Evolutionary conservation across 2,329 filamentous ascomycete genomes (phyloP).

Genomic region (Amauroascus niger): DNA sequence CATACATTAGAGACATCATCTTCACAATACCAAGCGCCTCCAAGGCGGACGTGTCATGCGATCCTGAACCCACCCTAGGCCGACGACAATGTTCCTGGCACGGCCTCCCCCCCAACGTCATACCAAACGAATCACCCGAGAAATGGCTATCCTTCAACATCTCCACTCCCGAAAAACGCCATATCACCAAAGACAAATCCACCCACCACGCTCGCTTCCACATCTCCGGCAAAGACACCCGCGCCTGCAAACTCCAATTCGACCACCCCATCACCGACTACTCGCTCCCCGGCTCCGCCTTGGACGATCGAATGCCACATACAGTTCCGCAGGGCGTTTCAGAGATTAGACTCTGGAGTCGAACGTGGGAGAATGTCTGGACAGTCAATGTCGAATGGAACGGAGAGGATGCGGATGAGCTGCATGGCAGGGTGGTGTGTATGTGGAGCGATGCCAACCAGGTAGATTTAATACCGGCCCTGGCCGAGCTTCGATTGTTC

Average conservation of each 20-base stretch:
- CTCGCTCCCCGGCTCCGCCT: conserved; percentile 50
- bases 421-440: conserved; percentile 63
- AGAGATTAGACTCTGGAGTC: conserved; percentile 69
- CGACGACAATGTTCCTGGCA: conserved; percentile 58
- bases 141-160: conserved; percentile 61
- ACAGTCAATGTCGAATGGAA: conserved; percentile 62
- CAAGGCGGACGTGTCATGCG: conserved; percentile 51
- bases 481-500: conserved; percentile 68
- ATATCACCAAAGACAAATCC: conserved; percentile 25
- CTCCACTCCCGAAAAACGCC: conserved; percentile 36
- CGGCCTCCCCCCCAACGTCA: conserved; percentile 57
- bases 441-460: conserved; percentile 80
- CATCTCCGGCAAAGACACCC: conserved; percentile 64
- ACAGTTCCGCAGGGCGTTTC: conserved; percentile 54
- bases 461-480: conserved; percentile 62
- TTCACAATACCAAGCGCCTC: conserved; percentile 59
- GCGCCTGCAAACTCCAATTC: conserved; percentile 66
- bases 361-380: conserved; percentile 70
- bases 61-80: conserved; percentile 32
- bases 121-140: conserved; percentile 35
- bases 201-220: conserved; percentile 43
- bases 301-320: conserved; percentile 54
- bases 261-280: conserved; percentile 58
- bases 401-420: conserved; percentile 26
- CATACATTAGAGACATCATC: conserved; percentile 59